Evolutionary conservation across 1,284 basidiomycete species (phyloP).

Genomic region (Austroboletus niveus): DNA sequence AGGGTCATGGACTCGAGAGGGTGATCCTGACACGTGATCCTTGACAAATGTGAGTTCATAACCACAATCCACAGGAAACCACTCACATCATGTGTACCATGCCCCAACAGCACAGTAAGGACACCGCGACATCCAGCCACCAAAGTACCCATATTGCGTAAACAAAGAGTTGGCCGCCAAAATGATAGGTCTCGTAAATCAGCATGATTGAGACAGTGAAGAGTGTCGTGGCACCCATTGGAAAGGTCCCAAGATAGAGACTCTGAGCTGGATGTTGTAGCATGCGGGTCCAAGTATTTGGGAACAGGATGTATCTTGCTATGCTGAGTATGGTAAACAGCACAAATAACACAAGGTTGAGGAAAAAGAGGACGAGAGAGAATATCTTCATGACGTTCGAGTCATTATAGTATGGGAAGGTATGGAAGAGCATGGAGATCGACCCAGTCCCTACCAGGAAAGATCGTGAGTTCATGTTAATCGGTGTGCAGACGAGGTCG

Average conservation of each 20-base stretch:
- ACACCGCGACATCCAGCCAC: constrained; percentile 68
- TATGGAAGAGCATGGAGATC: constrained; percentile 51
- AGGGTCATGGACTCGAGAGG: constrained; percentile 54
- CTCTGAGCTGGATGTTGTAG: constrained; percentile 62
- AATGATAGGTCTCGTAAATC: constrained; percentile 40
- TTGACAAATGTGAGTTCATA: constrained; percentile 26
- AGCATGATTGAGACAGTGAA: constrained; percentile 49
- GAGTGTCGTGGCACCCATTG: constrained; percentile 72
- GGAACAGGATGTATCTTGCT: constrained; percentile 56
- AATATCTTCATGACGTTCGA: constrained; percentile 41
- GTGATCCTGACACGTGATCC: constrained; percentile 64
- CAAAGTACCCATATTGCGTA: constrained; percentile 67
- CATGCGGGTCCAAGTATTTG: constrained; percentile 54
- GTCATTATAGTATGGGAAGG: constrained; percentile 50
- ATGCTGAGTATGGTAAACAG: constrained; percentile 48
- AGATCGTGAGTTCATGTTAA: constrained; percentile 1
- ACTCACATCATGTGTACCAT: constrained; percentile 65
- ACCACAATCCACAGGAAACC: not conserved
- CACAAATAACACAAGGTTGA: constrained; percentile 66
- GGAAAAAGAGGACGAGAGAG: constrained; percentile 58
- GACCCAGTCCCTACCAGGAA: constrained; percentile 49
- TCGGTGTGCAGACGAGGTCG: not conserved
- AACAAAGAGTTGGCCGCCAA: constrained; percentile 57
- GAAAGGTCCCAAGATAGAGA: constrained; percentile 66
- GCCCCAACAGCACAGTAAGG: constrained; percentile 60